Evolutionary conservation across 139 green algal genomes (phyloP).

Genomic region (Chlamydomonas asymmetrica): DNA sequence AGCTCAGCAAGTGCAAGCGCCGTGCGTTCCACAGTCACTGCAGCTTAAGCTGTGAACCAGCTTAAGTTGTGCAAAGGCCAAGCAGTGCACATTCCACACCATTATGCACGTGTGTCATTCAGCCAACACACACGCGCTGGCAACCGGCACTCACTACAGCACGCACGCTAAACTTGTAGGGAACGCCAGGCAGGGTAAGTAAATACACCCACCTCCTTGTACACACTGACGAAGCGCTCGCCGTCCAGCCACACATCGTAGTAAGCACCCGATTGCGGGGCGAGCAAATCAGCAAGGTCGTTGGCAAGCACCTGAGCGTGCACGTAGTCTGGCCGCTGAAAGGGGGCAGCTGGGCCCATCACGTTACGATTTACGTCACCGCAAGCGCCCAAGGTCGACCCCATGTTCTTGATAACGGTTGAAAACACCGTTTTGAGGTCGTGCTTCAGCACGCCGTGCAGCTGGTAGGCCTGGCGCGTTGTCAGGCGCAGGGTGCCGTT

Average conservation of each 20-base stretch:
- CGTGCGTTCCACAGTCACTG: too few species aligned
- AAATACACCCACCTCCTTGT: slow-evolving; percentile 76
- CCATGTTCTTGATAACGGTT: slow-evolving; percentile 98
- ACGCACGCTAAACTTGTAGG: too few species aligned
- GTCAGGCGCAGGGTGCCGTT: slow-evolving; percentile 98
- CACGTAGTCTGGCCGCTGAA: slow-evolving; percentile 85
- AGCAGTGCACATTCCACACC: background rate
- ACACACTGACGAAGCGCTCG: slow-evolving; percentile 93
- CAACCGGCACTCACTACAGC: too few species aligned
- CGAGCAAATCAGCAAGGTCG: slow-evolving; percentile 77
- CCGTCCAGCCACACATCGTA: slow-evolving; percentile 99
- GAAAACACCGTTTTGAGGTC: slow-evolving; percentile 98
- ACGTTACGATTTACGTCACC: slow-evolving; percentile 98
- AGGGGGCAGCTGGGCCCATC: slow-evolving; percentile 80
- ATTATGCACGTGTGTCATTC: background rate
- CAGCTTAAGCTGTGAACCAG: too few species aligned
- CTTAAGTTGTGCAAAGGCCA: background rate
- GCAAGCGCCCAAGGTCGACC: slow-evolving; percentile 93
- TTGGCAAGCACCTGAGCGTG: slow-evolving; percentile 84
- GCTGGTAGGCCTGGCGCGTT: slow-evolving; percentile 97
- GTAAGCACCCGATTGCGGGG: slow-evolving; percentile 93
- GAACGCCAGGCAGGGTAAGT: background rate
- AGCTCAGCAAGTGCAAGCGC: too few species aligned
- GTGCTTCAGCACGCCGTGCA: slow-evolving; percentile 98
- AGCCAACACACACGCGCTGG: background rate